Conservation (phyloP, 306 rosid genomes). For the Castanea mollissima region DNA sequence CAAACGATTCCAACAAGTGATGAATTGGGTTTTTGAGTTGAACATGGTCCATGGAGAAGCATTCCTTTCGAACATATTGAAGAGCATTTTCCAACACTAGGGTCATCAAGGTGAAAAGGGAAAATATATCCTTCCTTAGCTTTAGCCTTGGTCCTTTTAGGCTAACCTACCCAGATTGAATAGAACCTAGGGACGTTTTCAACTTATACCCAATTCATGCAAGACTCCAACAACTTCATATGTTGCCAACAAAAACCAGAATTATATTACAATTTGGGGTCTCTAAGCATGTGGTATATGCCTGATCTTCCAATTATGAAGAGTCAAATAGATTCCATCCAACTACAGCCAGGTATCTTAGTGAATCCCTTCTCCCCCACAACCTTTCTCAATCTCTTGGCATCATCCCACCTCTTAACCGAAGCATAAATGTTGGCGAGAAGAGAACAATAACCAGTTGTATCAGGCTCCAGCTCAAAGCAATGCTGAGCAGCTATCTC, state of each 20-base stretch:
- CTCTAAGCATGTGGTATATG: background rate
- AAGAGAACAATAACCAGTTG: slow-evolving; percentile 51
- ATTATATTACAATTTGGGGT: background rate
- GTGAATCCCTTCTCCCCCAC: slow-evolving; percentile 31
- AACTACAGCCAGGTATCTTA: slow-evolving; percentile 66
- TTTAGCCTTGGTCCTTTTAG: background rate
- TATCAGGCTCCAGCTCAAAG: slow-evolving; percentile 51
- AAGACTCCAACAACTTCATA: background rate
- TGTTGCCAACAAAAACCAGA: background rate
- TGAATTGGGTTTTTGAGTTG: background rate
- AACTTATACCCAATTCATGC: background rate
- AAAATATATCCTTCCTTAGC: background rate
- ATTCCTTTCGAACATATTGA: background rate
- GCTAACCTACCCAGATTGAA: background rate
- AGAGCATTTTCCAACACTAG: background rate
- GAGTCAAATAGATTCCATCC: slow-evolving; percentile 37
- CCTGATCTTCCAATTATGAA: slow-evolving; percentile 12
- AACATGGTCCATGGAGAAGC: background rate
- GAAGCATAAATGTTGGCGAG: slow-evolving; percentile 59
- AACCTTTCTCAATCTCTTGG: slow-evolving; percentile 37
- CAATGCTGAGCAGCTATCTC: slow-evolving; percentile 65
- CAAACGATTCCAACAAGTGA: background rate
- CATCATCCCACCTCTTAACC: slow-evolving; percentile 57
- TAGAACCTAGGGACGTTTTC: background rate
- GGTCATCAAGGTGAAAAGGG: background rate